Conservation (phyloP, 2,329 filamentous ascomycete species). For the Fulvia fulva region DNA sequence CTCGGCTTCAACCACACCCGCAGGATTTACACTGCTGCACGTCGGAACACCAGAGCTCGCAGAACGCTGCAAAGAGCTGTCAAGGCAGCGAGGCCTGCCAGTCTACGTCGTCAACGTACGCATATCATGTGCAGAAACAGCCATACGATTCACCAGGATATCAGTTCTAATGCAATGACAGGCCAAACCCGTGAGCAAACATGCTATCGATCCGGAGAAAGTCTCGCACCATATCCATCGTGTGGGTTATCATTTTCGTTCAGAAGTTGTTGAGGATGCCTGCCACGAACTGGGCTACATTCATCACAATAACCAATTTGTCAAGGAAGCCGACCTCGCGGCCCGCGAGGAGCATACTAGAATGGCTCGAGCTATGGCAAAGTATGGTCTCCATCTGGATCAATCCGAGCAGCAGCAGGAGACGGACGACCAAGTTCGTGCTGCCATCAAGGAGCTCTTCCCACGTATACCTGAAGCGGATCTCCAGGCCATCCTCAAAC, state of each 20-base stretch:
- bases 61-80: constrained; percentile 57
- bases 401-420: constrained; percentile 33
- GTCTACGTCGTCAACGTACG: constrained; percentile 60
- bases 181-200: constrained; percentile 22
- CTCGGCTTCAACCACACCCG: constrained; percentile 44
- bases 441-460: constrained; percentile 59
- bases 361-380: constrained; percentile 36
- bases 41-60: constrained; percentile 59
- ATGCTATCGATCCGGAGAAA: constrained; percentile 24
- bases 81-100: constrained; percentile 50
- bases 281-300: constrained; percentile 50
- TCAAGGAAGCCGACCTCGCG: constrained; percentile 26
- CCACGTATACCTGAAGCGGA: constrained; percentile 59
- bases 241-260: constrained; percentile 61
- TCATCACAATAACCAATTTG: constrained; percentile 28
- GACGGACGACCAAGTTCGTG: constrained; percentile 49
- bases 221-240: constrained; percentile 59
- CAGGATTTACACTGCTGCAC: constrained; percentile 59
- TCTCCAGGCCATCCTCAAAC: constrained; percentile 55
- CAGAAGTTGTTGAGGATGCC: constrained; percentile 55
- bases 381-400: constrained; percentile 27
- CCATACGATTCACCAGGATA: neutral
- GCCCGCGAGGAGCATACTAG: constrained; percentile 21
- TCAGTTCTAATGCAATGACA: constrained; percentile 13
- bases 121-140: constrained; percentile 9